phyloP scores from a whole-genome alignment of 2,329 filamentous ascomycete species.

The Ophiostoma himal-ulmi region DNA sequence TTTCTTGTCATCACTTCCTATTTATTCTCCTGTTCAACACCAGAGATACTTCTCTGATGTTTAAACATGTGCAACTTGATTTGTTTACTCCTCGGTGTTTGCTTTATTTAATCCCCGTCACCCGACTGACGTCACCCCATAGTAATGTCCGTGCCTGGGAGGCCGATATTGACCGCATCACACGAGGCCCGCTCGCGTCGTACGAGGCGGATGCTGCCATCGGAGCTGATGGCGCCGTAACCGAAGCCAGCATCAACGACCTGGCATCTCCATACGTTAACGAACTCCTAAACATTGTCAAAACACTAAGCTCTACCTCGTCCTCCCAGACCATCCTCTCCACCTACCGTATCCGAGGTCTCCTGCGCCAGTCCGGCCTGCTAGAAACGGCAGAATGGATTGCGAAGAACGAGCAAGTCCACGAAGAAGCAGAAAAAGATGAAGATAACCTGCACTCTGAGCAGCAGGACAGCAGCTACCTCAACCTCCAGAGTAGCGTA shows the following conservation, averaged over 20 bases:
- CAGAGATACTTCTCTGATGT: too few relatives aligned
- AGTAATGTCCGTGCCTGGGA: slow-evolving; percentile 28
- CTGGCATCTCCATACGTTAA: slow-evolving; percentile 51
- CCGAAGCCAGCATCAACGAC: slow-evolving; percentile 35
- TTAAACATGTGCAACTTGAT: too few relatives aligned
- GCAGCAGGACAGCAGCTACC: slow-evolving; percentile 14
- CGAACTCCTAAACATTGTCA: slow-evolving; percentile 62
- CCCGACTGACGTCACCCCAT: slow-evolving; percentile 9
- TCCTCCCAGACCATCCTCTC: slow-evolving; percentile 59
- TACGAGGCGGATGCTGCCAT: slow-evolving; percentile 20
- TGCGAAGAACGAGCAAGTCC: slow-evolving; percentile 14
- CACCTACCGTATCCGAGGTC: slow-evolving; percentile 50
- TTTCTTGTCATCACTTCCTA: not conserved
- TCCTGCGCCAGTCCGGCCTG: slow-evolving; percentile 60
- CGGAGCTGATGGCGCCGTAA: slow-evolving; percentile 13
- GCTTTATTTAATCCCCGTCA: not conserved
- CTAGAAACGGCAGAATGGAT: slow-evolving; percentile 36
- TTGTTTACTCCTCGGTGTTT: not conserved
- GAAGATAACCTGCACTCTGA: slow-evolving; percentile 2
- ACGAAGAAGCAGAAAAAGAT: slow-evolving; percentile 1
- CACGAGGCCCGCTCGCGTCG: slow-evolving; percentile 42
- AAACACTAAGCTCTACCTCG: slow-evolving; percentile 63
- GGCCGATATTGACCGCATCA: slow-evolving; percentile 58
- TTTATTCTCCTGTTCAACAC: not conserved
- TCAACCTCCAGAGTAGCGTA: slow-evolving; percentile 7